Evolutionary conservation across 2,329 filamentous ascomycete genomes (phyloP).

Genomic region (Hypoxylon sp.): DNA sequence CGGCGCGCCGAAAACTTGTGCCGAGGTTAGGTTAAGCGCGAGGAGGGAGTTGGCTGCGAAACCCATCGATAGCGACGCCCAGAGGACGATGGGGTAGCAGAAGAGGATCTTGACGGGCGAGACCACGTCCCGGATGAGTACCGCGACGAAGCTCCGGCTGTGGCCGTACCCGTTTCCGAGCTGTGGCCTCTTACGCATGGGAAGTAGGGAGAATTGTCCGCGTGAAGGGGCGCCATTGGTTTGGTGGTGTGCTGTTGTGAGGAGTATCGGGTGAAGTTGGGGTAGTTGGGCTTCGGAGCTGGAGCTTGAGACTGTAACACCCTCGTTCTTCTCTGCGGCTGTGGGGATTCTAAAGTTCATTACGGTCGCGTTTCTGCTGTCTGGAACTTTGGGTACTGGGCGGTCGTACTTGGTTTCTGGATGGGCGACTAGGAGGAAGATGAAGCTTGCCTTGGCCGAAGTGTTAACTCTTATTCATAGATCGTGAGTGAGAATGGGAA

Average conservation of each 20-base stretch:
- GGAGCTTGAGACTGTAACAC: slow-evolving; percentile 19
- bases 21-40: slow-evolving; percentile 66
- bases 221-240: slow-evolving; percentile 44
- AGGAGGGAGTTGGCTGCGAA: slow-evolving; percentile 58
- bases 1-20: slow-evolving; percentile 61
- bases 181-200: slow-evolving; percentile 34
- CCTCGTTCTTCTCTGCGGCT: slow-evolving; percentile 8
- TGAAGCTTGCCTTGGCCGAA: slow-evolving; percentile 45
- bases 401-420: slow-evolving; percentile 54
- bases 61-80: slow-evolving; percentile 51
- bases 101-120: slow-evolving; percentile 50
- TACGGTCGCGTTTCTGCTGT: slow-evolving; percentile 2
- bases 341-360: slow-evolving; percentile 4
- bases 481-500: background rate
- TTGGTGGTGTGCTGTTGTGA: slow-evolving; percentile 32
- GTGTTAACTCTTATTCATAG: slow-evolving; percentile 18
- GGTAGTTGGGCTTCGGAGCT: slow-evolving; percentile 37
- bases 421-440: slow-evolving; percentile 49
- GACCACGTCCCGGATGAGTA: slow-evolving; percentile 49
- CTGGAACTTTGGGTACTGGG: slow-evolving; percentile 14
- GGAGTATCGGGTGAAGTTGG: slow-evolving; percentile 12
- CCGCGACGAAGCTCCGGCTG: background rate
- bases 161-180: slow-evolving; percentile 2
- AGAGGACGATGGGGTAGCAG: slow-evolving; percentile 53
- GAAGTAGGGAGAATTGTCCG: slow-evolving; percentile 50